Percentiles rank a stretch among this genome's conserved stretches.
phyloP scores from a whole-genome alignment of 768 basidiomycete species.

The Lenzites betulinus region DNA sequence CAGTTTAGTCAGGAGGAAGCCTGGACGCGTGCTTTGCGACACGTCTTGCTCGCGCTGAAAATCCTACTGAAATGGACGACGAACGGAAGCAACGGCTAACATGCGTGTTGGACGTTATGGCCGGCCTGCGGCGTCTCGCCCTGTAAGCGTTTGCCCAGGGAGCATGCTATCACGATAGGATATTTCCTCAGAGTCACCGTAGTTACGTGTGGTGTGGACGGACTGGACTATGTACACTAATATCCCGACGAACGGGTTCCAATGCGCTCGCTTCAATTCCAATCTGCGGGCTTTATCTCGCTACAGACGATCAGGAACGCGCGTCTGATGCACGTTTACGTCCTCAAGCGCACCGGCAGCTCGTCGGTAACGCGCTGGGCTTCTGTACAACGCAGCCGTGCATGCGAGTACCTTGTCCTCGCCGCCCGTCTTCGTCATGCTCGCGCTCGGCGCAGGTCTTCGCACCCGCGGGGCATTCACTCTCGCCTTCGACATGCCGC shows the following conservation, averaged over 20 bases:
- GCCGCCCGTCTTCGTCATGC: background rate
- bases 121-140: too few relatives aligned
- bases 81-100: conserved; percentile 67
- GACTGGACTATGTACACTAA: background rate
- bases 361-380: conserved; percentile 1
- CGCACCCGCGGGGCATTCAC: background rate
- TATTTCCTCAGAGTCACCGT: background rate
- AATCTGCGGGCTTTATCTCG: background rate
- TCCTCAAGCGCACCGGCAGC: conserved; percentile 4
- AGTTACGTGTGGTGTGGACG: background rate
- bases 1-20: conserved; percentile 95
- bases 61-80: conserved; percentile 87
- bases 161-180: too few relatives aligned
- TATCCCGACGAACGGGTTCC: background rate
- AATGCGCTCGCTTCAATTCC: background rate
- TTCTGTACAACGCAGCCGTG: conserved; percentile 3
- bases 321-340: conserved; percentile 14
- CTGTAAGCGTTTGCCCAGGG: too few relatives aligned
- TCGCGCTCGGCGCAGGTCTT: background rate
- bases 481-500: background rate
- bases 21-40: conserved; percentile 92
- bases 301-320: conserved; percentile 9
- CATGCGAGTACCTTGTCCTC: background rate
- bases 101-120: background rate
- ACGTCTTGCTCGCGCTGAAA: conserved; percentile 87